These are phyloP conservation scores for Chaetomiaceae sp. DNA, from an alignment of 2,329 filamentous ascomycete genomes.

Conservation along the genomic window DNA sequence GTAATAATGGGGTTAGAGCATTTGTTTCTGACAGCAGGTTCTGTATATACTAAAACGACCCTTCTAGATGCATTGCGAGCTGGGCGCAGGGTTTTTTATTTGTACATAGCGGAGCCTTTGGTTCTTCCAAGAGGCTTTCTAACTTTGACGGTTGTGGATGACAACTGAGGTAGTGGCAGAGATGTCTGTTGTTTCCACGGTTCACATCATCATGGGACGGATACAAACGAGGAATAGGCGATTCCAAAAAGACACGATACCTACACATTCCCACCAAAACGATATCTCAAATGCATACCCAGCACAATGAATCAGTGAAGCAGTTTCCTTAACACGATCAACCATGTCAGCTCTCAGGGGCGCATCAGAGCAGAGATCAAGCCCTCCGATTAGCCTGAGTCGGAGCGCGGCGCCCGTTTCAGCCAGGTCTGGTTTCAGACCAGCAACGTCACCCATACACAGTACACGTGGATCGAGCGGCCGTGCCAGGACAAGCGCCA, in stretches of 20 bases:
- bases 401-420: neutral
- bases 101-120: neutral
- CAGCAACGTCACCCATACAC: neutral
- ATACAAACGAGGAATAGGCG: too few relatives aligned
- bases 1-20: neutral
- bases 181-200: neutral
- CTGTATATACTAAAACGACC: slow-evolving; percentile 12
- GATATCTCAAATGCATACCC: too few relatives aligned
- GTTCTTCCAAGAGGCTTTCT: neutral
- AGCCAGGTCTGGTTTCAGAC: slow-evolving; percentile 7
- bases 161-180: neutral
- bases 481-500: neutral
- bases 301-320: too few relatives aligned
- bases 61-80: neutral
- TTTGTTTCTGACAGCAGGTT: slow-evolving; percentile 12
- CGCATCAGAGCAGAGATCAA: too few relatives aligned
- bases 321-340: too few relatives aligned
- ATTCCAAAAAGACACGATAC: too few relatives aligned
- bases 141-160: neutral
- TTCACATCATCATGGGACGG: too few relatives aligned
- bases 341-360: too few relatives aligned
- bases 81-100: neutral
- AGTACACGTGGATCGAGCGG: slow-evolving; percentile 6
- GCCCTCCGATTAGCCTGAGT: neutral
- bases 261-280: too few relatives aligned